Evolutionary conservation across 2,329 filamentous ascomycete genomes (phyloP), one percentile per base, ranked within the genome.

Genomic region (Furcasterigmium sp.): DNA sequence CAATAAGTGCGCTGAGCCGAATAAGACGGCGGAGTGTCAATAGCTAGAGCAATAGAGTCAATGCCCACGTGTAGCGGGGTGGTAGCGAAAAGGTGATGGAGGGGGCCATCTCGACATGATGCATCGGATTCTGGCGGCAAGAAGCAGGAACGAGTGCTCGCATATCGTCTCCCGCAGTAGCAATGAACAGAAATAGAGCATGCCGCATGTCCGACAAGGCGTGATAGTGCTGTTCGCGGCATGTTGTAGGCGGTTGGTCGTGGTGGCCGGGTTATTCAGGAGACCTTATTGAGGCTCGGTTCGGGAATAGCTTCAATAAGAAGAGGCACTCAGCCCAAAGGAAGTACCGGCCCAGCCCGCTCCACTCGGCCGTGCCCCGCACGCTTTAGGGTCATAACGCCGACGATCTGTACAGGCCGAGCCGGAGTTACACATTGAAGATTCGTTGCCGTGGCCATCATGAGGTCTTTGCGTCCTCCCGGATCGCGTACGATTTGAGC

Each of bases 381-480:
- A 26, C 23, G 11, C 7, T 11, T 26, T 26, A 11, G 11, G 11
- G 7, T 26, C 23, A 26, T n/a, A n/a, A n/a, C n/a, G n/a, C n/a
- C n/a, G n/a, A n/a, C n/a, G n/a, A n/a, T n/a, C n/a, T n/a, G n/a
- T n/a, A n/a, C n/a, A n/a, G n/a, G n/a, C n/a, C n/a, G n/a, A n/a
- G n/a, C n/a, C n/a, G n/a, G n/a, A n/a, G n/a, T n/a, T n/a, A n/a
- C n/a, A n/a, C n/a, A n/a, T n/a, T n/a, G 26, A 10, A 14, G 26
- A 19, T 32, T 17, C 18, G 14, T 19, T 30, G 26, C 38, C n/a
- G 11, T n/a, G 20, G 26, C 38, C 38, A 34, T 20, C 18, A 17
- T n/a, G 26, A 18, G 28, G 29, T 23, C 38, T 40, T 32, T 40
- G 38, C 18, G 38, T 32, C 29, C 20, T 39, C 25, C 25, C 23